A percentile compares a stretch with the other conserved stretches of the same genome.
phyloP scores from a whole-genome alignment of 1,139 yeast genomes.

The Sugiyamaella pinicola region DNA sequence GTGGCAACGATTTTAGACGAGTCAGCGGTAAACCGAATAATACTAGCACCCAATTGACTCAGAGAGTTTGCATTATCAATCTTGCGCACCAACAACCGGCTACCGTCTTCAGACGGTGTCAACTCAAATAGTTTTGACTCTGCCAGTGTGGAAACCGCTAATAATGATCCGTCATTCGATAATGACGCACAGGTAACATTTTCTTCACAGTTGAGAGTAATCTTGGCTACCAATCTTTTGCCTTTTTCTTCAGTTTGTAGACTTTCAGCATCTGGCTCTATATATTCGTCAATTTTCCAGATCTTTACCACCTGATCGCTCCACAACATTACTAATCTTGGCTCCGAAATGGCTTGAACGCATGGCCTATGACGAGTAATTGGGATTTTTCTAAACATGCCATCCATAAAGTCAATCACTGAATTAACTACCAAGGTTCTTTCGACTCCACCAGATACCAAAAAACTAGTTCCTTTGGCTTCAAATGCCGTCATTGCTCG shows the following conservation, averaged over 20 bases:
- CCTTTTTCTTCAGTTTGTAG: constrained; percentile 36
- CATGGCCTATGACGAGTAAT: constrained; percentile 61
- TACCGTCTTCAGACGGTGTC: constrained; percentile 34
- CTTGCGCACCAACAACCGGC: constrained; percentile 20
- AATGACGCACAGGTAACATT: constrained; percentile 73
- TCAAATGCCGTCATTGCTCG: constrained; percentile 75
- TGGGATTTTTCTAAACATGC: constrained; percentile 71
- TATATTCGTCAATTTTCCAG: constrained; percentile 60
- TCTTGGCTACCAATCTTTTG: constrained; percentile 62
- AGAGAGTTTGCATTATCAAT: constrained; percentile 41
- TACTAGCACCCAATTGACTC: constrained; percentile 58
- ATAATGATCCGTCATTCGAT: constrained; percentile 62
- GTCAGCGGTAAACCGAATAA: constrained; percentile 45
- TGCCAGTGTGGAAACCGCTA: constrained; percentile 72
- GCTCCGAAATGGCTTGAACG: constrained; percentile 52
- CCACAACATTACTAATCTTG: constrained; percentile 70
- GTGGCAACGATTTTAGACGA: constrained; percentile 56
- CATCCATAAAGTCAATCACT: constrained; percentile 66
- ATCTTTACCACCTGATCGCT: constrained; percentile 79
- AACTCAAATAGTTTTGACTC: constrained; percentile 71
- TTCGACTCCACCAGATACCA: constrained; percentile 91
- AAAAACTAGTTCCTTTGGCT: constrained; percentile 66
- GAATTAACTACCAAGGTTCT: constrained; percentile 74
- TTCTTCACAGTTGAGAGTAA: constrained; percentile 75
- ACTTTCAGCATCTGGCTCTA: constrained; percentile 37